Evolutionary conservation across 164 flowering plant genomes (phyloP).

Genomic region (Warburgia ugandensis): DNA sequence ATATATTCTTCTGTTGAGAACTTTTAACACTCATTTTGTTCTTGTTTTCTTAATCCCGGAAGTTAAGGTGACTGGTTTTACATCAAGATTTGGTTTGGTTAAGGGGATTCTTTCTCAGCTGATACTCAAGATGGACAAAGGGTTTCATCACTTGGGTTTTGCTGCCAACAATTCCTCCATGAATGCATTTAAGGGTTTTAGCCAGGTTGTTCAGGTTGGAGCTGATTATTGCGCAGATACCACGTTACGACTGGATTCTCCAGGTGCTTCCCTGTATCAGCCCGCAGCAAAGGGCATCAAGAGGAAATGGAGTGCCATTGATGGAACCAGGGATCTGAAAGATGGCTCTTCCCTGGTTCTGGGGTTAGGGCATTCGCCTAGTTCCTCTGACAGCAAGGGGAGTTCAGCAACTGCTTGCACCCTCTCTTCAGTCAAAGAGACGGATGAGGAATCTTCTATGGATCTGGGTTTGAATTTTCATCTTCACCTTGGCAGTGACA

Average conservation of each 20-base stretch:
- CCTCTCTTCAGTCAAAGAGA: constrained; percentile 77
- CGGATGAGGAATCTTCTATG: constrained; percentile 70
- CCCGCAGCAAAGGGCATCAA: constrained; percentile 53
- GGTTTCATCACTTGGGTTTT: constrained; percentile 43
- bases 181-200: constrained; percentile 47
- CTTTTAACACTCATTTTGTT: constrained; percentile 37
- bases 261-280: constrained; percentile 28
- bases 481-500: constrained; percentile 74
- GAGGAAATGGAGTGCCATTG: constrained; percentile 56
- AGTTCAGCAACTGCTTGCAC: constrained; percentile 82
- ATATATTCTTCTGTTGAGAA: constrained; percentile 21
- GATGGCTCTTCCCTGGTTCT: constrained; percentile 51
- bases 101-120: constrained; percentile 7
- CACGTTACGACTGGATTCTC: constrained; percentile 48
- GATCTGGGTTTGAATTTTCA: constrained; percentile 55
- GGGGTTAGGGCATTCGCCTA: constrained; percentile 60
- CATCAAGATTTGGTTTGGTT: constrained; percentile 19
- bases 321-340: constrained; percentile 31
- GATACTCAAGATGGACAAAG: constrained; percentile 34
- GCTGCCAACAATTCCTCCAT: constrained; percentile 24
- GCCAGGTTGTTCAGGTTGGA: constrained; percentile 26
- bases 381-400: constrained; percentile 90
- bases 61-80: constrained; percentile 50
- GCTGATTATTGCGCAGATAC: constrained; percentile 40
- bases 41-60: constrained; percentile 28